Evolutionary conservation across 805 yeast species (phyloP).

Genomic region (Metschnikowia corniflorae): DNA sequence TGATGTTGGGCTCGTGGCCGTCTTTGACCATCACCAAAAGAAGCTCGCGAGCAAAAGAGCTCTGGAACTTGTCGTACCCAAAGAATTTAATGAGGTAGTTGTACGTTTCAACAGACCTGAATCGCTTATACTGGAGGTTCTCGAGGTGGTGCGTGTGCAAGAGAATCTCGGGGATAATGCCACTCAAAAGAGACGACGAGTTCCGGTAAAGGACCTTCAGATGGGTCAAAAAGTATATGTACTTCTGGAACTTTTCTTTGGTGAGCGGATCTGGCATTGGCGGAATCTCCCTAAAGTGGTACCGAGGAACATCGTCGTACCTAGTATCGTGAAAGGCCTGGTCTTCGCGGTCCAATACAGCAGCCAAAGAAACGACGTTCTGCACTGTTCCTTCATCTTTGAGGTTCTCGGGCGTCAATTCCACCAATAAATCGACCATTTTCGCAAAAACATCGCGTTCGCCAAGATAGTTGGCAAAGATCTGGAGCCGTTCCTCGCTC

Average conservation of each 20-base stretch:
- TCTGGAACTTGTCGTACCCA: conserved; percentile 39
- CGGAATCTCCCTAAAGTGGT: conserved; percentile 31
- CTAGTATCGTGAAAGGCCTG: conserved; percentile 11
- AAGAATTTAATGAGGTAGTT: conserved; percentile 39
- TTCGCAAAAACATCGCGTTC: conserved; percentile 29
- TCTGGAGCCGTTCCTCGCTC: conserved; percentile 17
- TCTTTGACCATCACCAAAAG: conserved; percentile 40
- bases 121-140: conserved; percentile 27
- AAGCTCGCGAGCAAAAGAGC: conserved; percentile 37
- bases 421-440: conserved; percentile 32
- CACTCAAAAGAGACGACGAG: conserved; percentile 31
- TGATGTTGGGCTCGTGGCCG: conserved; percentile 38
- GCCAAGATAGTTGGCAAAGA: conserved; percentile 24
- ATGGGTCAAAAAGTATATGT: conserved; percentile 37
- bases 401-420: conserved; percentile 29
- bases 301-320: conserved; percentile 16
- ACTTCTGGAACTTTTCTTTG: conserved; percentile 28
- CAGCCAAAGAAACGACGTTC: conserved; percentile 12
- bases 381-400: conserved; percentile 17
- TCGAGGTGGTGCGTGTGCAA: conserved; percentile 36
- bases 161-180: conserved; percentile 36
- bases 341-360: conserved; percentile 23
- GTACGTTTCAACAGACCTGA: conserved; percentile 34
- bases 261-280: conserved; percentile 29
- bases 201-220: conserved; percentile 29